Conservation (phyloP, 805 yeast species). For the Saccharomycopsis olivae region DNA sequence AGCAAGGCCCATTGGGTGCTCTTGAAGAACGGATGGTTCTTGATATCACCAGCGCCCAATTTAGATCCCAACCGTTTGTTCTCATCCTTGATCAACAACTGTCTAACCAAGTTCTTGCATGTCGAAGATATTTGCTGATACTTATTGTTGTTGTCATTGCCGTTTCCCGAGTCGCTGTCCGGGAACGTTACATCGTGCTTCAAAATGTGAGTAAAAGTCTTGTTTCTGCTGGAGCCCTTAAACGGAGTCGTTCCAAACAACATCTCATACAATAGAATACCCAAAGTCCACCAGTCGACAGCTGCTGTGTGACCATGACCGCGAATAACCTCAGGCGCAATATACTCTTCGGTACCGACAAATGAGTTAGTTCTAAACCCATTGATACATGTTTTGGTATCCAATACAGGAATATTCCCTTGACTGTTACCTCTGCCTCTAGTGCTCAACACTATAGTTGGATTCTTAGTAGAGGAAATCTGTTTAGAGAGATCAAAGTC, state of each 20-base stretch:
- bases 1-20: slow-evolving; percentile 91
- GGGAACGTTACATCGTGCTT: slow-evolving; percentile 77
- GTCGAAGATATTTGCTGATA: slow-evolving; percentile 51
- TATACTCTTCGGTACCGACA: slow-evolving; percentile 98
- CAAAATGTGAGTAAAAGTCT: slow-evolving; percentile 79
- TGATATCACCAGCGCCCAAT: slow-evolving; percentile 91
- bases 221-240: slow-evolving; percentile 81
- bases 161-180: slow-evolving; percentile 31
- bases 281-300: slow-evolving; percentile 99
- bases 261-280: slow-evolving; percentile 90
- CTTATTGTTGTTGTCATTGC: slow-evolving; percentile 20
- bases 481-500: slow-evolving; percentile 95
- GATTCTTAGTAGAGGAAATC: slow-evolving; percentile 64
- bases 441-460: slow-evolving; percentile 43
- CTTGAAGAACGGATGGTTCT: slow-evolving; percentile 85
- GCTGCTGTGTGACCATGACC: slow-evolving; percentile 98
- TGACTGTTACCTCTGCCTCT: slow-evolving; percentile 21
- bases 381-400: slow-evolving; percentile 90
- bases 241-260: slow-evolving; percentile 93
- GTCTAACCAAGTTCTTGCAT: slow-evolving; percentile 73
- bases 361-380: slow-evolving; percentile 96
- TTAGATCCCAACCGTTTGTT: slow-evolving; percentile 80
- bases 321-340: slow-evolving; percentile 95
- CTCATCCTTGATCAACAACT: slow-evolving; percentile 82
- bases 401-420: slow-evolving; percentile 53